Conservation (phyloP, 208 protist genomes). For the Crithidia fasciculata region DNA sequence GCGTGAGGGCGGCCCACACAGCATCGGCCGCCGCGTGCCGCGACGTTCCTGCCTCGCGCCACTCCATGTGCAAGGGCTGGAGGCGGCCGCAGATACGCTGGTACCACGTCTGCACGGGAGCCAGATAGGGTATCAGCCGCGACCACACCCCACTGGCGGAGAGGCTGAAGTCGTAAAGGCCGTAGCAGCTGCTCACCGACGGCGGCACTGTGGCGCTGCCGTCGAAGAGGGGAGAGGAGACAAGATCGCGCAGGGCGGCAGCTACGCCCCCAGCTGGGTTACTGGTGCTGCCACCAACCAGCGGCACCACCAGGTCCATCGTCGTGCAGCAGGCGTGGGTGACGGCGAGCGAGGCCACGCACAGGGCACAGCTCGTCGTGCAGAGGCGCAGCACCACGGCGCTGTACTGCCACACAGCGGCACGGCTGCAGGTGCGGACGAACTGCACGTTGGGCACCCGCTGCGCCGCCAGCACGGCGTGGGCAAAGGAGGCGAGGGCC, state of each 20-base stretch:
- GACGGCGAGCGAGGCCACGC: slow-evolving; percentile 15
- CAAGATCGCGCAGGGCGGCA: not conserved
- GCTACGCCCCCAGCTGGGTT: not conserved
- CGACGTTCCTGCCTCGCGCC: slow-evolving; percentile 6
- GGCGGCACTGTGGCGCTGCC: slow-evolving; percentile 10
- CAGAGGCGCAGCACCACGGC: slow-evolving; percentile 20
- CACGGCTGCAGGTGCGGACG: slow-evolving; percentile 32
- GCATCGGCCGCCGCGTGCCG: slow-evolving; percentile 25
- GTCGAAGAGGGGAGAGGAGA: slow-evolving; percentile 12
- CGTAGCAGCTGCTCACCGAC: slow-evolving; percentile 19
- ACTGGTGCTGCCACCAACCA: not conserved
- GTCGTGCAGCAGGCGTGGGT: slow-evolving; percentile 18
- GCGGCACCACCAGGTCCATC: slow-evolving; percentile 11
- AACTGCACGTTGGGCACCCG: slow-evolving; percentile 28
- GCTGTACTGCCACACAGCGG: slow-evolving; percentile 27
- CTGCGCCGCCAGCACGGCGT: slow-evolving; percentile 28
- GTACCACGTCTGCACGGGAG: slow-evolving; percentile 18
- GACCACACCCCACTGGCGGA: slow-evolving; percentile 31
- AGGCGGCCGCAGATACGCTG: slow-evolving; percentile 7
- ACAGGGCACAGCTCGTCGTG: slow-evolving; percentile 19
- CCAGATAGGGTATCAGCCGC: slow-evolving; percentile 18
- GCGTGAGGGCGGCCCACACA: slow-evolving; percentile 36
- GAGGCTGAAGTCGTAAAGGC: slow-evolving; percentile 37
- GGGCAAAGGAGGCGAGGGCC: slow-evolving; percentile 24
- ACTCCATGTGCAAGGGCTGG: slow-evolving; percentile 26